Base-by-base conservation (phyloP, 2,329 filamentous ascomycete genomes). In the Verticillium nubilum region DNA sequence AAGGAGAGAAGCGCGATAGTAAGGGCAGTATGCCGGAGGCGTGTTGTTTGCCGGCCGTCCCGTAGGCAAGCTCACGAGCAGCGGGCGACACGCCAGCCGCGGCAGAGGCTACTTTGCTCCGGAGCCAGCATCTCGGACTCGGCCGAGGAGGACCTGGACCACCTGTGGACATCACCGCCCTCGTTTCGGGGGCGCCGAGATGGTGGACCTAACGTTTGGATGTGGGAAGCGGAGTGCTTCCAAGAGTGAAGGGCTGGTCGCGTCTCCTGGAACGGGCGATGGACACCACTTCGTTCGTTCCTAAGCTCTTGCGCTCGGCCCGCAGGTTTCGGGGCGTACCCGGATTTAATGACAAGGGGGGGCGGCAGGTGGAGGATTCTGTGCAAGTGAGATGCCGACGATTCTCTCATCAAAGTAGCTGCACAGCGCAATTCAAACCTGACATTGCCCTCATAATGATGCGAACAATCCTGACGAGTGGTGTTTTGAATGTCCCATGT, bases 1-100 rank as follows among this genome's bases (percentile, higher is more conserved):
- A 81, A 81, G 78, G 78, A 78, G 80, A 81, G 69, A 83, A 81
- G 78, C 79, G 80, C 76, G 80, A 81, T 82, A 82, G 78, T 80
- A 80, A 80, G 78, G 64, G 74, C 74, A 66, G 67, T 60, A 71
- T 75, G 71, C 73, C 69, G 35, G 64, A 55, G 63, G 59, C 56
- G 57, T 61, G 50, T 53, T 42, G 33, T 53, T 25, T 61, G 47
- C 31, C 47, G 42, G 42, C 7, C 42, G 42, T 50, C 42, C 19
- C 19, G n/a, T 19, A 7, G 42, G 42, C n/a, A 50, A 50, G 42
- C 6, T 23, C 19, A 50, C 42, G 42, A 50, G 7, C 19, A 19
- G 42, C 19, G 7, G 29, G 7, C 35, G 58, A 62, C 55, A 29
- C 56, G 56, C 55, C 56, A 57, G 59, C 52, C 69, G 58, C 68